Evolutionary conservation across 345 rosid genomes (phyloP), one percentile per base, ranked within the genome.

Genomic region (Adansonia digitata): DNA sequence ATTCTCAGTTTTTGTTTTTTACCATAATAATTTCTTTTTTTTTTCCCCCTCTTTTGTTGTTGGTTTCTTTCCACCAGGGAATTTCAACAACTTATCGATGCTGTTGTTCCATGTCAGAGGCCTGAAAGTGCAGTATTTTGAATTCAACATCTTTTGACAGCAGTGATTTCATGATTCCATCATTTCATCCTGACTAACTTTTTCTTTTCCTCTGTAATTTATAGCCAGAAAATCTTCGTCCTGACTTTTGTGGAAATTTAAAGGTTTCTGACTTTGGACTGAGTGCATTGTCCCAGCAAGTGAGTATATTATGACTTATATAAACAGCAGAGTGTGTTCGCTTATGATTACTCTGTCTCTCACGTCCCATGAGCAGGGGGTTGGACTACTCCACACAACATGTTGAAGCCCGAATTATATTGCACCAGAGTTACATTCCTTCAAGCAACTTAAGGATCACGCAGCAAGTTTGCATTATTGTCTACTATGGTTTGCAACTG

Each of bases 341-440:
- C 51, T 62, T 31, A 34, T 55, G 3, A 24, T 39, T 8, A 52
- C 20, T 63, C n/a, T 29, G 24, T 70, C 27, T 49, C 74, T 79
- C 70, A 60, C 42, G 37, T 78, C 67, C 40, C 49, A 55, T 78
- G 53, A 46, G 52, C 75, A 88, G 91, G 90, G 88, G 57, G 88
- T 78, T 76, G 85, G 79, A 68, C 93, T 94, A 77, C 88, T 92
- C 69, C 94, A 84, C 64, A 94, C 99, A 11, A 87, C 98, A 27
- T 95, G 99, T 82, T 98, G 99, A 84, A 95, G 97, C 71, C 98
- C 98, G 20, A 88, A 90, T 87, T 90, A 90, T 80, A 81, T 90
- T 71, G 95, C 95, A 24, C 95, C 95, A 52, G 86, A 85, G 88
- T 86, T 85, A 81, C 69, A 66, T 63, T 51, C 48, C 34, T 39